Base-by-base conservation (phyloP, 176 grass and related monocot genomes). In the Carex myosuroides region DNA sequence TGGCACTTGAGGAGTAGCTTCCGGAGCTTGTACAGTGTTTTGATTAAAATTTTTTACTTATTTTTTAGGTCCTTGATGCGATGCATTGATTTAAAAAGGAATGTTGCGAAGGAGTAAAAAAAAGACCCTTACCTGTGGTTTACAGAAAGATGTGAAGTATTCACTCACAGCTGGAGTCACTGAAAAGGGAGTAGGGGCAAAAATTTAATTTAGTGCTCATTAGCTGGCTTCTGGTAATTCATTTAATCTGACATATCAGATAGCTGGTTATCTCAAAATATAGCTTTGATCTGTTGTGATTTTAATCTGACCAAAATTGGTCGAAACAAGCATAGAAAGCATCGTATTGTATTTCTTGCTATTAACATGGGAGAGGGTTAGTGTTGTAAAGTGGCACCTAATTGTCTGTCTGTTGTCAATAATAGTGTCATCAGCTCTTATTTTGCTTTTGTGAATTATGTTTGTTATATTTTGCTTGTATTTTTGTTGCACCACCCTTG, bases 231-330 rank as follows among this genome's bases (percentile, higher is more conserved):
- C 22, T 75, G 71, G 5, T 46, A 13, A 5, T 26, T 52, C 71
- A 75, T 75, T 75, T 54, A 29, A 75, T 53, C 30, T 75, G 71
- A 75, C 46, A 75, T 75, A 54, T 54, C 44, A 18, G 73, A 57
- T 5, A 24, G 73, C 50, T 78, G 24, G 26, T 57, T 78, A 70
- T 17, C 50, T 78, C 52, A 26, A 78, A 75, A 42, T 50, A 24
- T 46, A 78, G 73, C 50, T 78, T 57, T 56, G 22, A 52, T 74
- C 70, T 53, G 42, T 53, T 74, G 70, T 52, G 70, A 50, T 78
- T 71, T 78, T 78, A 78, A 75, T 57, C 13, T 57, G 50, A 33
- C 73, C 73, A 57, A 57, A 74, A 55, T 78, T 78, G 73, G 73
- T 78, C 52, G 3, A 78, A 78, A 78, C 22, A 78, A 33, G 73